Base-by-base conservation (phyloP, 2,329 filamentous ascomycete genomes). In the Aspergillus unguis region DNA sequence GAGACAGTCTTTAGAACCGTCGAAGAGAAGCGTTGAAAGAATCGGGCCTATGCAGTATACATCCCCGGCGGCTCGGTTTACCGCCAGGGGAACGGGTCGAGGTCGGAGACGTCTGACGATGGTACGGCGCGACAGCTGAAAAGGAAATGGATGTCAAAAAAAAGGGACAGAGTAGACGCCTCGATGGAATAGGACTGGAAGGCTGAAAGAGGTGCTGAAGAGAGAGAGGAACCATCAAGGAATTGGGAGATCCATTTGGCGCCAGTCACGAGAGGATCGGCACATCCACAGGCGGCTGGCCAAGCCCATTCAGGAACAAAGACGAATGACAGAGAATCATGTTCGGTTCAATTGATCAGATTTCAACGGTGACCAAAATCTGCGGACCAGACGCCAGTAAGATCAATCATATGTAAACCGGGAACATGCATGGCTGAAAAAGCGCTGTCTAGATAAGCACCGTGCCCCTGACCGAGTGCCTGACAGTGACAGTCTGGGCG, bases 41-140 rank as follows among this genome's bases (percentile, higher is more conserved):
- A 48, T 28, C 32, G 29, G 32, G 31, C 57, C 56, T 56, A 50
- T 50, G 49, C 55, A 57, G 49, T 42, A 53, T 38, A 50, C 58
- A 60, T 60, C 48, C 53, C 57, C 36, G 44, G 46, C 38, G 33
- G 45, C 26, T 40, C 43, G 55, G 49, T 55, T 33, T 48, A 38
- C 48, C 44, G 35, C 49, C 31, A 47, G 29, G 45, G 40, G 50
- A 33, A 44, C 35, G 31, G 35, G 17, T 17, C 17, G 17, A 17
- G 42, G 31, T 27, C n/a, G 25, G 25, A 50, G 6, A 36, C 36
- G 28, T 17, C 27, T 10, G 8, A 17, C 36, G 28, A 29, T 7
- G 36, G n/a, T 32, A 41, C 37, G 26, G 9, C 35, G n/a, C 6
- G 35, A 17, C 2, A 37, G 37, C 37, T 17, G 23, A 6, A 40